These are phyloP conservation scores for Prunus fruticosa DNA, from an alignment of 306 rosid genomes.

Conservation along the genomic window DNA sequence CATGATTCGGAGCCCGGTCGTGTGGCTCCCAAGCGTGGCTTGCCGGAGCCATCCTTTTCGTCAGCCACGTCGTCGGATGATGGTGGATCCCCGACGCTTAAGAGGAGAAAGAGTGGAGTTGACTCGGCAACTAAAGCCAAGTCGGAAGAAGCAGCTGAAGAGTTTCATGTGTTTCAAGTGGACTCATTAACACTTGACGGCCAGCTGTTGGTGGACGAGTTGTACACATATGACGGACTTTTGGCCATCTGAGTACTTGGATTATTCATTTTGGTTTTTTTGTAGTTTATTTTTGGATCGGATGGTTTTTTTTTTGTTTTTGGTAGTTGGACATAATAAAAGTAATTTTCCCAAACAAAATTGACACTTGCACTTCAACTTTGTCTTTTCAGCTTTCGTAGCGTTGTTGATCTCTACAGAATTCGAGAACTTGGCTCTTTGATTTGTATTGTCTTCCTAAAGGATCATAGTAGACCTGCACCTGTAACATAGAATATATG, in stretches of 20 bases:
- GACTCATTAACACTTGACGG: not conserved
- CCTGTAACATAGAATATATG: too few relatives aligned
- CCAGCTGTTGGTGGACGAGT: not conserved
- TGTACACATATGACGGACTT: not conserved
- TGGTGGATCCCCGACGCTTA: not conserved
- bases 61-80: not conserved
- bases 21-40: conserved; percentile 6
- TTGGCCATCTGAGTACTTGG: not conserved
- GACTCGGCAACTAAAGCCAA: not conserved
- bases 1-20: not conserved
- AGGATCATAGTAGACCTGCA: too few relatives aligned
- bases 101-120: not conserved
- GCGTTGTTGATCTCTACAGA: too few relatives aligned
- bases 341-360: too few relatives aligned
- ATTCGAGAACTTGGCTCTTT: too few relatives aligned
- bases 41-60: not conserved
- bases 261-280: not conserved
- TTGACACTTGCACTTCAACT: too few relatives aligned
- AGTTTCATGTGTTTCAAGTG: not conserved
- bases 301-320: too few relatives aligned
- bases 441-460: too few relatives aligned
- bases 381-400: too few relatives aligned
- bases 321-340: too few relatives aligned
- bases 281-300: not conserved
- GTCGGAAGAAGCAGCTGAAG: not conserved